Evolutionary conservation across 371 early-diverging fungal genomes (phyloP).

Genomic region (Catenaria anguillulae): DNA sequence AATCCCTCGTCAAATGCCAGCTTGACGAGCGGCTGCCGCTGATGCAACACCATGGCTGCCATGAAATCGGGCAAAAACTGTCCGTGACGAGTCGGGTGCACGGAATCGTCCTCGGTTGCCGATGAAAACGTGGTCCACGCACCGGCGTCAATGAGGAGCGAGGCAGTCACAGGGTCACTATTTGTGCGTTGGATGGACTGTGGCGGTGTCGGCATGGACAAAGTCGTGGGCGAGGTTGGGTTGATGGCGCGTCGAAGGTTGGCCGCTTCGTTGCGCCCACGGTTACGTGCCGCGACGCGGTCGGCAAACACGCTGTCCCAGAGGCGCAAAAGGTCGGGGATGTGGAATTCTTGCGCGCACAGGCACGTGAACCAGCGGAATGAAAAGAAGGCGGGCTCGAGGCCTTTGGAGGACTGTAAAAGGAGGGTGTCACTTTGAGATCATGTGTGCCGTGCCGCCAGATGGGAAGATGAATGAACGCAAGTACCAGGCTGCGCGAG

Average conservation of each 20-base stretch:
- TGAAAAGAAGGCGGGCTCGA: slow-evolving; percentile 62
- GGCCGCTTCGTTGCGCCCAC: not conserved
- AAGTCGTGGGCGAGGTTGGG: too few relatives aligned
- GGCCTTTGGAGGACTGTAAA: slow-evolving; percentile 20
- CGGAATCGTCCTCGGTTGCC: not conserved
- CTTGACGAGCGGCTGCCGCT: not conserved
- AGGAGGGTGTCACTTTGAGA: slow-evolving; percentile 47
- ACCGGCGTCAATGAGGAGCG: not conserved
- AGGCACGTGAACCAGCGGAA: slow-evolving; percentile 75
- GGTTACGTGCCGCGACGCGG: slow-evolving; percentile 14
- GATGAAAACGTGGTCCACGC: not conserved
- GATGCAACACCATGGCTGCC: not conserved
- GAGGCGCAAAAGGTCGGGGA: slow-evolving; percentile 64
- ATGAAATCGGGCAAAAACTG: not conserved
- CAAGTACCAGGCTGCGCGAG: slow-evolving; percentile 35
- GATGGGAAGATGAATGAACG: too few relatives aligned
- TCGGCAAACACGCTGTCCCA: slow-evolving; percentile 76
- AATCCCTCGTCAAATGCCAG: not conserved
- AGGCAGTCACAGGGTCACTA: not conserved
- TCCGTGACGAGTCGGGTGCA: not conserved
- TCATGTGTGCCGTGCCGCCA: too few relatives aligned
- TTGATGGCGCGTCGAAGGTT: not conserved
- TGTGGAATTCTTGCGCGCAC: slow-evolving; percentile 63
- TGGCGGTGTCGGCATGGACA: too few relatives aligned
- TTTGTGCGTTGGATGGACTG: too few relatives aligned